A percentile compares a stretch with the other conserved stretches of the same genome.
phyloP scores from a whole-genome alignment of 225 moss, liverwort and hornwort species.

The Lunularia cruciata region DNA sequence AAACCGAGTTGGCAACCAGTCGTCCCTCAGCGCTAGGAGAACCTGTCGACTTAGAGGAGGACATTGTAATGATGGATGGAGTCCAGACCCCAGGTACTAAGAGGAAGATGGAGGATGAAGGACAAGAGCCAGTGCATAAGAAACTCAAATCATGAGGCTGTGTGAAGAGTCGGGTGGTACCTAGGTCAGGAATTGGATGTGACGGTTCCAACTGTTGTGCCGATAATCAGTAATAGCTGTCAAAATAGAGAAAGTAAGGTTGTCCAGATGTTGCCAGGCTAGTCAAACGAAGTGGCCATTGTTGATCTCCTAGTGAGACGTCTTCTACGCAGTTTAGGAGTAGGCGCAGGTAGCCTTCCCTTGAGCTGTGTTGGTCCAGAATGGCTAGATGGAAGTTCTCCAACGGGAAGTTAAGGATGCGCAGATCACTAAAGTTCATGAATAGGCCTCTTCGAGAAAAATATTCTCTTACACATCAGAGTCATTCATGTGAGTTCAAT shows the following conservation, averaged over 20 bases:
- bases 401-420: background rate
- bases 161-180: too few species aligned
- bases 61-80: conserved; percentile 19
- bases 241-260: background rate
- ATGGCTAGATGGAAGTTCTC: background rate
- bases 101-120: conserved; percentile 23
- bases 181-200: too few species aligned
- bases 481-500: background rate
- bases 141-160: background rate
- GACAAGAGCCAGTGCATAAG: conserved; percentile 16
- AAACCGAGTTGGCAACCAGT: conserved; percentile 5
- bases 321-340: too few species aligned
- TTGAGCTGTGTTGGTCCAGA: background rate
- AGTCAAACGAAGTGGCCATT: too few species aligned
- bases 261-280: background rate
- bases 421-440: background rate
- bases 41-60: conserved; percentile 11
- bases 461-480: background rate
- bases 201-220: background rate
- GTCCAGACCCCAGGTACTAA: background rate
- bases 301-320: too few species aligned
- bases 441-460: background rate
- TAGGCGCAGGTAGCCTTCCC: too few species aligned
- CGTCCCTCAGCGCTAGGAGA: conserved; percentile 1
- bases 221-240: too few species aligned